Evolutionary conservation across 2,329 filamentous ascomycete species (phyloP).

Genomic region (Cyphellophora europaea): DNA sequence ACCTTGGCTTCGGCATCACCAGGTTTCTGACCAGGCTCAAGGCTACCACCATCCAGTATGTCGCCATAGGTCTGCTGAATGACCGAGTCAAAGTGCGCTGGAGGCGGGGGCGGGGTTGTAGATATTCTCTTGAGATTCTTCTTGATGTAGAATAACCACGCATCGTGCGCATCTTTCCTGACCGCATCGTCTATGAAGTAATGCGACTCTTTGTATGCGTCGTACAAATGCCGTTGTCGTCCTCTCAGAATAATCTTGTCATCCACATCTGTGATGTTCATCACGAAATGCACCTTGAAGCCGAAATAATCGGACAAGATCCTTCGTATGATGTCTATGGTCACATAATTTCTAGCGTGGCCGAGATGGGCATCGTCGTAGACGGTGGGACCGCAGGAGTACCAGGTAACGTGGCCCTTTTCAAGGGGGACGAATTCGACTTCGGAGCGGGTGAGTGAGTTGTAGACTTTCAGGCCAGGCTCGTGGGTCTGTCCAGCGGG

Average conservation of each 20-base stretch:
- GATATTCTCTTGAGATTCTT: constrained; percentile 55
- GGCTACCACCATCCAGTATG: constrained; percentile 44
- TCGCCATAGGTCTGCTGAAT: constrained; percentile 43
- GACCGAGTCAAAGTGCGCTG: constrained; percentile 38
- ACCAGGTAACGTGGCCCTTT: constrained; percentile 64
- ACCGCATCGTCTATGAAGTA: constrained; percentile 33
- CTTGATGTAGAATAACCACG: constrained; percentile 50
- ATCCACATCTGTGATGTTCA: constrained; percentile 85
- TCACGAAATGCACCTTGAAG: constrained; percentile 76
- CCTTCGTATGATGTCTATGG: constrained; percentile 76
- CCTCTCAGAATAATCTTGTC: constrained; percentile 62
- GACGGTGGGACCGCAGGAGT: constrained; percentile 79
- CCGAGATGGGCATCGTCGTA: constrained; percentile 76
- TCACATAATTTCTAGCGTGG: constrained; percentile 84
- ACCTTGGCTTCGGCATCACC: constrained; percentile 76
- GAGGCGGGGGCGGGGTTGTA: constrained; percentile 27
- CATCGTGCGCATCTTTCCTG: constrained; percentile 38
- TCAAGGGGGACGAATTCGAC: constrained; percentile 67
- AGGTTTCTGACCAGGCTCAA: constrained; percentile 46
- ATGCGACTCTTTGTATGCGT: constrained; percentile 52
- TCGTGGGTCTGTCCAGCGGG: constrained; percentile 28
- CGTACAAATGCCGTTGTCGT: constrained; percentile 69
- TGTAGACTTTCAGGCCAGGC: constrained; percentile 64
- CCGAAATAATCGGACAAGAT: constrained; percentile 76
- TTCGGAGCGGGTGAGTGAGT: constrained; percentile 67